Percentiles rank a stretch among this genome's conserved stretches.
phyloP scores from a whole-genome alignment of 257 asterid genomes.

The Jasminum sambac region DNA sequence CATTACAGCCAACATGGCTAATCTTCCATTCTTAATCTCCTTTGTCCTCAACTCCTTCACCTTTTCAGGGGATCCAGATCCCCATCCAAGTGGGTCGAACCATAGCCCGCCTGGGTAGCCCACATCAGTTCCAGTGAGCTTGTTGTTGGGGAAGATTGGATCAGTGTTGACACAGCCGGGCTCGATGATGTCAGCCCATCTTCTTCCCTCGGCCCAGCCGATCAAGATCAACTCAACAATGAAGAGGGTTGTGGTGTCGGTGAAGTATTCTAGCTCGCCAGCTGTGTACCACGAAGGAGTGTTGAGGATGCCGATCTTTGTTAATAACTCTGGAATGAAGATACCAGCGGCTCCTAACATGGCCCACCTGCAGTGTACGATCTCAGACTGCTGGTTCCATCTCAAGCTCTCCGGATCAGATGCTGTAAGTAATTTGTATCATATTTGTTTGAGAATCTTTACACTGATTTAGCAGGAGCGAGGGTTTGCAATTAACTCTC shows the following conservation, averaged over 20 bases:
- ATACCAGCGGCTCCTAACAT: conserved; percentile 99
- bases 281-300: conserved; percentile 99
- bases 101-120: conserved; percentile 96
- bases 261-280: conserved; percentile 90
- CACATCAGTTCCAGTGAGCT: conserved; percentile 95
- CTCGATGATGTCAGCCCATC: conserved; percentile 96
- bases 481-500: too few species aligned
- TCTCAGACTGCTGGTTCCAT: conserved; percentile 87
- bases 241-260: conserved; percentile 90
- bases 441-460: not conserved
- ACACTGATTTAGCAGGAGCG: too few species aligned
- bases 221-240: conserved; percentile 74
- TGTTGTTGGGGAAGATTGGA: conserved; percentile 98
- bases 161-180: conserved; percentile 96
- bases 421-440: conserved; percentile 36
- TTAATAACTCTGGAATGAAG: conserved; percentile 91
- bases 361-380: conserved; percentile 98
- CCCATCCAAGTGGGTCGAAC: conserved; percentile 99
- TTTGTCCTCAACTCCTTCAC: conserved; percentile 91
- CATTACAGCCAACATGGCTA: conserved; percentile 96
- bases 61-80: conserved; percentile 70
- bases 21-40: conserved; percentile 91
- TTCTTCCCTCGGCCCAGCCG: conserved; percentile 99
- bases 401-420: conserved; percentile 96
- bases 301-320: conserved; percentile 86